Conservation (phyloP, 305 asterid species). For the Plantago coronopus region DNA sequence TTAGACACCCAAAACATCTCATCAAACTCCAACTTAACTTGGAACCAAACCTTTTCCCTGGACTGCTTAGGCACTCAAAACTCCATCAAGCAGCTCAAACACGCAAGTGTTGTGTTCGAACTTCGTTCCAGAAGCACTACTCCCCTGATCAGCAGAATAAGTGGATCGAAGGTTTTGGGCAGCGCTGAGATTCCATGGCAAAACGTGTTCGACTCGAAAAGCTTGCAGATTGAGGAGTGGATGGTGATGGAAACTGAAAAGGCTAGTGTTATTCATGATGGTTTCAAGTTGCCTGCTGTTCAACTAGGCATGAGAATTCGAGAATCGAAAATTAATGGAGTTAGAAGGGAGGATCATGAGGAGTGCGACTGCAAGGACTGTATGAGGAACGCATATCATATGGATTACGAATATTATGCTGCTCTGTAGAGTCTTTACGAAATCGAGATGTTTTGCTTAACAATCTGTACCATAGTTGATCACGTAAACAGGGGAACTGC, state of each 20-base stretch:
- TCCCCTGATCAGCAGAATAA: constrained; percentile 31
- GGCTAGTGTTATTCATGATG: constrained; percentile 26
- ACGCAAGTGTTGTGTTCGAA: constrained; percentile 46
- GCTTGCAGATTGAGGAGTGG: constrained; percentile 52
- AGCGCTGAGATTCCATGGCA: constrained; percentile 59
- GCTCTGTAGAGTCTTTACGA: too few relatives aligned
- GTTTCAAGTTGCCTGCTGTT: constrained; percentile 41
- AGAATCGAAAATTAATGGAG: constrained; percentile 6
- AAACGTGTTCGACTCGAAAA: constrained; percentile 26
- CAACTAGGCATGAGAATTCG: constrained; percentile 35
- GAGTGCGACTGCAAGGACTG: constrained; percentile 26
- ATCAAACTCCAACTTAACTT: constrained; percentile 36
- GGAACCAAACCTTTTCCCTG: constrained; percentile 54
- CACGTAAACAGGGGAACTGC: too few relatives aligned
- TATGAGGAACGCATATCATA: constrained; percentile 26
- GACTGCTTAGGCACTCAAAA: constrained; percentile 45
- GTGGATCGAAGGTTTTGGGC: constrained; percentile 48
- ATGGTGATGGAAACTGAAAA: constrained; percentile 34
- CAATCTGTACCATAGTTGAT: too few relatives aligned
- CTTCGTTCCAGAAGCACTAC: constrained; percentile 43
- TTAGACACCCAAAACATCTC: constrained; percentile 48
- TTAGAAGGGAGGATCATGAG: background rate
- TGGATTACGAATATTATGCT: constrained; percentile 37
- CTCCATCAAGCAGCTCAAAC: constrained; percentile 35
- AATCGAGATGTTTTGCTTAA: too few relatives aligned